A percentile compares a stretch with the other conserved stretches of the same genome.
phyloP scores from a whole-genome alignment of 2,329 filamentous ascomycete genomes.

The Fusarium transvaalense region DNA sequence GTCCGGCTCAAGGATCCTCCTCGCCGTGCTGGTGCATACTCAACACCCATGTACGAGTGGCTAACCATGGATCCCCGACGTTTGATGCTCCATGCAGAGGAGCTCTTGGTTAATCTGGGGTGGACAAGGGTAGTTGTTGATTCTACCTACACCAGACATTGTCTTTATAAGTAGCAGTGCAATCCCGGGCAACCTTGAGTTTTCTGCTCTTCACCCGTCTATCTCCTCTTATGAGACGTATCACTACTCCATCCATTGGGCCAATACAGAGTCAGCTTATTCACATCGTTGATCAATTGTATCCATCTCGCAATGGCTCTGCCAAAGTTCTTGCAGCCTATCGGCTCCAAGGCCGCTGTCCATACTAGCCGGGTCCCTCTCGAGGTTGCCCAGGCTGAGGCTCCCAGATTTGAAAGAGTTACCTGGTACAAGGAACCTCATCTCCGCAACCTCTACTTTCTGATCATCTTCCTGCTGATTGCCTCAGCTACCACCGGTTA shows the following conservation, averaged over 20 bases:
- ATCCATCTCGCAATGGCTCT: constrained; percentile 38
- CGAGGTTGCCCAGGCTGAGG: constrained; percentile 58
- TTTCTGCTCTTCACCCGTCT: constrained; percentile 17
- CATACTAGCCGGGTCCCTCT: constrained; percentile 37
- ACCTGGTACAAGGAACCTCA: constrained; percentile 69
- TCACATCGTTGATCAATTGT: constrained; percentile 6
- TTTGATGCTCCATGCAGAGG: constrained; percentile 19
- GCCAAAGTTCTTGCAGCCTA: constrained; percentile 43
- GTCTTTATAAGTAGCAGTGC: constrained; percentile 44
- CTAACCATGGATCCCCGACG: neutral
- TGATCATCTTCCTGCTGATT: constrained; percentile 66
- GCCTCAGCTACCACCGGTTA: constrained; percentile 73
- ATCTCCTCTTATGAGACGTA: constrained; percentile 35
- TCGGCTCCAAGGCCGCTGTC: constrained; percentile 41
- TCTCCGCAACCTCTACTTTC: constrained; percentile 67
- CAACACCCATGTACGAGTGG: constrained; percentile 17
- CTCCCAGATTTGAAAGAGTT: constrained; percentile 66
- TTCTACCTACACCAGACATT: constrained; percentile 9
- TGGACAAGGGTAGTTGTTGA: neutral
- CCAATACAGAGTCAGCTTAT: constrained; percentile 11
- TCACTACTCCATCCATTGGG: constrained; percentile 8
- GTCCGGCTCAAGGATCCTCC: constrained; percentile 35
- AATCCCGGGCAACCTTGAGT: constrained; percentile 24
- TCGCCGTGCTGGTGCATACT: constrained; percentile 33
- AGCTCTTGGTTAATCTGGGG: constrained; percentile 18